These are phyloP conservation scores for Jatropha curcas DNA, from an alignment of 345 rosid species.

Conservation along the genomic window DNA sequence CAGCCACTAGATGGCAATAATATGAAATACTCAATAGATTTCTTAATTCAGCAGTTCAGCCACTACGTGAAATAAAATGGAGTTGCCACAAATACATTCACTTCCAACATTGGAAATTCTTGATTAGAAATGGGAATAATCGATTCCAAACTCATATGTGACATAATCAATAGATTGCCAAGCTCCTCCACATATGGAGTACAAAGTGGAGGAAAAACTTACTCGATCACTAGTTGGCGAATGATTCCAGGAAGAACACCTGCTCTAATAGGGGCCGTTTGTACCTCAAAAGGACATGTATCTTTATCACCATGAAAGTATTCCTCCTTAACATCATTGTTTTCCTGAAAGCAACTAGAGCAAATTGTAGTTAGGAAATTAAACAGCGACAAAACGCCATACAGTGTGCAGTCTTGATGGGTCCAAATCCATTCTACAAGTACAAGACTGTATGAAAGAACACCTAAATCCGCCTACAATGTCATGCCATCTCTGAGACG, in stretches of 20 bases:
- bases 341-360: constrained; percentile 39
- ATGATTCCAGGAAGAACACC: constrained; percentile 90
- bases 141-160: background rate
- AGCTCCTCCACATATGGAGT: background rate
- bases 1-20: no score
- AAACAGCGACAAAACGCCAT: background rate
- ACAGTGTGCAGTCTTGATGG: background rate
- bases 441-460: background rate
- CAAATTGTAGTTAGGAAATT: background rate
- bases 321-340: constrained; percentile 22
- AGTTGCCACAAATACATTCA: background rate
- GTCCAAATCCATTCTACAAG: background rate
- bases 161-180: background rate
- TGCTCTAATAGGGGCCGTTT: constrained; percentile 73
- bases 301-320: constrained; percentile 9
- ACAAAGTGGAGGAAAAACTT: constrained; percentile 12
- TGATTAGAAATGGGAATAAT: constrained; percentile 2
- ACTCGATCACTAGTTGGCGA: constrained; percentile 84
- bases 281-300: constrained; percentile 53
- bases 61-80: background rate
- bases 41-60: background rate
- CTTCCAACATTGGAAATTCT: background rate
- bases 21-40: background rate
- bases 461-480: background rate
- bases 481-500: background rate